Conservation (phyloP, 2,329 filamentous ascomycete genomes). For the Diaporthe sp. region DNA sequence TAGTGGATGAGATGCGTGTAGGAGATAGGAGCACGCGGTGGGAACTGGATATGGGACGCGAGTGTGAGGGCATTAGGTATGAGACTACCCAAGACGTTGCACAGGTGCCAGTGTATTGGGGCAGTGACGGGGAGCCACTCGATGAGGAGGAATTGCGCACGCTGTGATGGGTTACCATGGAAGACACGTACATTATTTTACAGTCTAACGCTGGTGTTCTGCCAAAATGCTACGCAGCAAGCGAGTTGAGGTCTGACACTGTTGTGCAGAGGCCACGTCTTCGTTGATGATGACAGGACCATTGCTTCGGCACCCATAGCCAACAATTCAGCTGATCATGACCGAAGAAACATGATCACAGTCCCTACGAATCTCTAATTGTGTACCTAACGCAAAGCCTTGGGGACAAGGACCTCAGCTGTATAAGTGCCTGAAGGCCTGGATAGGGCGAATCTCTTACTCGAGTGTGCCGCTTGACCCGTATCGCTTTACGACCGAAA, state of each 20-base stretch:
- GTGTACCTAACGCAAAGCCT: background rate
- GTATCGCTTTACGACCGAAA: background rate
- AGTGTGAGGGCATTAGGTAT: background rate
- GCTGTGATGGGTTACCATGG: background rate
- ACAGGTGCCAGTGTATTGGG: background rate
- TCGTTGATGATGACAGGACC: background rate
- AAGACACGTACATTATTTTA: background rate
- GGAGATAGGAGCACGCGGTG: background rate
- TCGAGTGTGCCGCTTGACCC: background rate
- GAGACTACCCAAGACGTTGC: background rate
- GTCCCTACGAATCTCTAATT: too few species aligned
- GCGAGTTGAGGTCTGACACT: background rate
- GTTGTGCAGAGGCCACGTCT: background rate
- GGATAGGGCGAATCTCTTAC: background rate
- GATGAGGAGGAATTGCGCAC: background rate
- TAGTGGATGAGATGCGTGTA: background rate
- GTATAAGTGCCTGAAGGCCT: background rate
- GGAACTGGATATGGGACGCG: background rate
- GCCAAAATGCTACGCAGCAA: background rate
- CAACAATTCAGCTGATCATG: background rate
- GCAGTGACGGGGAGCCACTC: background rate
- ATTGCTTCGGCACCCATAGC: background rate
- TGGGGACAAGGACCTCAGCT: background rate
- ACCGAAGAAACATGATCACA: background rate
- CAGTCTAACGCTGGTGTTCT: background rate